Evolutionary conservation across 2,329 filamentous ascomycete genomes (phyloP).

Genomic region (Hirsutella rhossiliensis): DNA sequence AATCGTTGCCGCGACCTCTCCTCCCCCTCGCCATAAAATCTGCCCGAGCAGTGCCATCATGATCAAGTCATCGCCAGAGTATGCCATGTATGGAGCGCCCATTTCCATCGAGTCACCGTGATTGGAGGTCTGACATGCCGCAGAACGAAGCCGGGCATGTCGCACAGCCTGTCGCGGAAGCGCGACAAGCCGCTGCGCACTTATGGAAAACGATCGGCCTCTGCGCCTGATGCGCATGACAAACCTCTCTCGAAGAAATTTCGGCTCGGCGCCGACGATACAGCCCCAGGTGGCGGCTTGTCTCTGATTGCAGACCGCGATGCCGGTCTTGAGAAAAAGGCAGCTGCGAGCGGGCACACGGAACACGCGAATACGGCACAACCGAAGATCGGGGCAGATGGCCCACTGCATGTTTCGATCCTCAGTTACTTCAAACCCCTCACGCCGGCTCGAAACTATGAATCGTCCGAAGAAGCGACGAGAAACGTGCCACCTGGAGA

Average conservation of each 20-base stretch:
- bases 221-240: constrained; percentile 11
- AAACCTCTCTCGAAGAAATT: constrained; percentile 16
- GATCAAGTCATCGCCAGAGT: constrained; percentile 14
- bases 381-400: not conserved
- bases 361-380: not conserved
- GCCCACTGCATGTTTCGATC: constrained; percentile 18
- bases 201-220: constrained; percentile 22
- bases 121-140: constrained; percentile 3
- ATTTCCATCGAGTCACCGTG: not conserved
- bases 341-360: not conserved
- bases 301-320: not conserved
- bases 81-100: constrained; percentile 12
- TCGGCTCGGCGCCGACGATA: constrained; percentile 2
- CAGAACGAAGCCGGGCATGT: constrained; percentile 19
- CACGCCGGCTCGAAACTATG: constrained; percentile 3
- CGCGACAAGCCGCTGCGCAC: constrained; percentile 25
- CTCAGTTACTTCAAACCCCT: constrained; percentile 29
- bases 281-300: not conserved
- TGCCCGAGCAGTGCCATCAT: constrained; percentile 1
- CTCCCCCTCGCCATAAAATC: not conserved
- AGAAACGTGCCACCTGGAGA: constrained; percentile 1
- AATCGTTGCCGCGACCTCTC: not conserved
- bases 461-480: not conserved
- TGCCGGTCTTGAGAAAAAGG: not conserved
- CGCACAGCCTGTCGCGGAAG: constrained; percentile 10